Evolutionary conservation across 1,139 yeast genomes (phyloP).

Genomic region (Saccharomycopsis phalli): DNA sequence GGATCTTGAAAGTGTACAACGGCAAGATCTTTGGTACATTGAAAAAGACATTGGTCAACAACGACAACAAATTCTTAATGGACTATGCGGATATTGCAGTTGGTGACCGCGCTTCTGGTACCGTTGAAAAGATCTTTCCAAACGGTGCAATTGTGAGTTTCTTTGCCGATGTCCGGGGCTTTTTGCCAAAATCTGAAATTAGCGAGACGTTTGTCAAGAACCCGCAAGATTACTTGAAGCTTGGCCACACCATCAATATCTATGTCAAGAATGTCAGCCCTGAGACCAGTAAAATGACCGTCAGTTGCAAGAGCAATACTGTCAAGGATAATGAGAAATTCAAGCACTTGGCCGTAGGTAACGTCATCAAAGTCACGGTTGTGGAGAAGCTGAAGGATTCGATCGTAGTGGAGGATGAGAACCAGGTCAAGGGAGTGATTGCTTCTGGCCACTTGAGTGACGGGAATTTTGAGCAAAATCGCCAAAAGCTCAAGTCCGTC

Average conservation of each 20-base stretch:
- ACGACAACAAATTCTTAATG: conserved; percentile 40
- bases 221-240: conserved; percentile 67
- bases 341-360: conserved; percentile 47
- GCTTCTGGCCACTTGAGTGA: conserved; percentile 71
- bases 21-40: conserved; percentile 54
- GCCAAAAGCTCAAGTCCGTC: conserved; percentile 50
- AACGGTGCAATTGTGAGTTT: conserved; percentile 79
- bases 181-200: conserved; percentile 78
- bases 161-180: conserved; percentile 71
- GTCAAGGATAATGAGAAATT: conserved; percentile 29
- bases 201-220: conserved; percentile 78
- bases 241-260: conserved; percentile 81
- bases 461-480: conserved; percentile 63
- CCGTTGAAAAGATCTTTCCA: conserved; percentile 63
- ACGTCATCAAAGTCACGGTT: conserved; percentile 51
- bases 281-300: conserved; percentile 49
- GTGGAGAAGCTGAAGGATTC: conserved; percentile 72
- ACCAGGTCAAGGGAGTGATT: conserved; percentile 61
- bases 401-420: conserved; percentile 55
- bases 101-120: conserved; percentile 64
- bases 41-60: conserved; percentile 73
- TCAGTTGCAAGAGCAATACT: conserved; percentile 57
- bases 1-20: conserved; percentile 38
- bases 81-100: conserved; percentile 43
- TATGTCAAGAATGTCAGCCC: conserved; percentile 52